Evolutionary conservation across 2,329 filamentous ascomycete species (phyloP).

Genomic region (Ceratocystis huliohia): DNA sequence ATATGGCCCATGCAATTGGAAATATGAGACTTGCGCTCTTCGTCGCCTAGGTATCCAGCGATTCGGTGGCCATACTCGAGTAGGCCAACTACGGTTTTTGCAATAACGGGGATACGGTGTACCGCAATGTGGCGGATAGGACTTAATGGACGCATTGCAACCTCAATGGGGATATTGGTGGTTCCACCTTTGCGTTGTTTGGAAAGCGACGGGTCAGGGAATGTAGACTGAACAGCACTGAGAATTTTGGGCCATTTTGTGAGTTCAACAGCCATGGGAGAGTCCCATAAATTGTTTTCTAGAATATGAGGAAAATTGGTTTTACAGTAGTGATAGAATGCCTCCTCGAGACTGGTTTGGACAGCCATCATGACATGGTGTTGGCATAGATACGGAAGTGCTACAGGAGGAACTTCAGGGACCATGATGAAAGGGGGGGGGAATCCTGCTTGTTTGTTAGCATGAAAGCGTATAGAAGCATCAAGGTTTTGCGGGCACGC

Average conservation of each 20-base stretch:
- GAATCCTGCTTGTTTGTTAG: background rate
- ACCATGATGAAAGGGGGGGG: slow-evolving; percentile 13
- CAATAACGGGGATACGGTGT: slow-evolving; percentile 13
- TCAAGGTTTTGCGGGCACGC: background rate
- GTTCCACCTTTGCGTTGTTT: background rate
- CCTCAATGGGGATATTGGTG: background rate
- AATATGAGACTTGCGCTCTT: background rate
- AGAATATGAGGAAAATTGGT: slow-evolving; percentile 5
- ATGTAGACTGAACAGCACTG: background rate
- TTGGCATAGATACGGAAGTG: slow-evolving; percentile 15
- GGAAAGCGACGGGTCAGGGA: slow-evolving; percentile 13
- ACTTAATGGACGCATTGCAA: slow-evolving; percentile 8
- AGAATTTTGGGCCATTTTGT: slow-evolving; percentile 15
- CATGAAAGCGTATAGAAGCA: background rate
- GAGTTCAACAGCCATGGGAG: slow-evolving; percentile 14
- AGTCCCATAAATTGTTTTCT: slow-evolving; percentile 9
- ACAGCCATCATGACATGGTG: slow-evolving; percentile 14
- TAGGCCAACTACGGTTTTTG: slow-evolving; percentile 1
- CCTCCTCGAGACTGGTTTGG: slow-evolving; percentile 13
- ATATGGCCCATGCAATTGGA: background rate
- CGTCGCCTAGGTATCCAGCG: slow-evolving; percentile 11
- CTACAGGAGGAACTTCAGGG: background rate
- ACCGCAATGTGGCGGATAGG: slow-evolving; percentile 19
- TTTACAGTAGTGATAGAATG: slow-evolving; percentile 14
- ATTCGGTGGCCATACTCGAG: slow-evolving; percentile 13